Percentiles rank a stretch among this genome's conserved stretches.
phyloP scores from a whole-genome alignment of 2,329 filamentous ascomycete genomes.

The Zasmidium cellare region DNA sequence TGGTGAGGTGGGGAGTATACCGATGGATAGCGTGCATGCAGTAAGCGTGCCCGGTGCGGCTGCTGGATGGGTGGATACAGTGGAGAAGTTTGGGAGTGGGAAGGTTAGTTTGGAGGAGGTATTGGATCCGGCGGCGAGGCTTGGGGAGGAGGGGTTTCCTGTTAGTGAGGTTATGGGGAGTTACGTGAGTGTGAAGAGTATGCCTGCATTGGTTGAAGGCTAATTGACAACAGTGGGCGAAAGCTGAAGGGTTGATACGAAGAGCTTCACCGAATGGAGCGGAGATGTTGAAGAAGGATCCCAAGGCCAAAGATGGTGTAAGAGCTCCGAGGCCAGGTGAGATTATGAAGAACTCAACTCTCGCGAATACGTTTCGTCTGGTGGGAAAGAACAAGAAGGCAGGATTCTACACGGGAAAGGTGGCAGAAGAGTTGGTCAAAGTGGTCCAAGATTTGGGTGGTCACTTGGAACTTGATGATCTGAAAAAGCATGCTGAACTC shows the following conservation, averaged over 20 bases:
- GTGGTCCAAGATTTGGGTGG: conserved; percentile 76
- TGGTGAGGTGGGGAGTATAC: conserved; percentile 61
- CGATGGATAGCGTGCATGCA: conserved; percentile 73
- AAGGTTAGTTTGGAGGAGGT: conserved; percentile 76
- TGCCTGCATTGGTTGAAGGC: background rate
- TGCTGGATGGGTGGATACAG: conserved; percentile 88
- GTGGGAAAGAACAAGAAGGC: conserved; percentile 79
- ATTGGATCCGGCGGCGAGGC: conserved; percentile 75
- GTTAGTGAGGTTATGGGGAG: conserved; percentile 76
- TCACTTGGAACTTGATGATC: conserved; percentile 74
- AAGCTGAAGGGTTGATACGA: conserved; percentile 63
- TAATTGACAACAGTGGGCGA: conserved; percentile 63
- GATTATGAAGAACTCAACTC: conserved; percentile 79
- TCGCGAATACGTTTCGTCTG: conserved; percentile 78
- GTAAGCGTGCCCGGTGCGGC: conserved; percentile 88
- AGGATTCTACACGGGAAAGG: conserved; percentile 84
- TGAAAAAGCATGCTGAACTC: conserved; percentile 70
- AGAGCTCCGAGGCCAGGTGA: conserved; percentile 79
- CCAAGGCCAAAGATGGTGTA: conserved; percentile 65
- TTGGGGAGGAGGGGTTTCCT: conserved; percentile 87
- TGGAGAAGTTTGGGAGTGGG: conserved; percentile 86
- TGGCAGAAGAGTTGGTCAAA: conserved; percentile 78
- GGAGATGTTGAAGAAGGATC: conserved; percentile 83
- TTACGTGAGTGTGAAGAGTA: conserved; percentile 57
- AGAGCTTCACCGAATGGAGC: conserved; percentile 78